Conservation (phyloP, 148 eudicot species). For the Dianthus caryophyllus region DNA sequence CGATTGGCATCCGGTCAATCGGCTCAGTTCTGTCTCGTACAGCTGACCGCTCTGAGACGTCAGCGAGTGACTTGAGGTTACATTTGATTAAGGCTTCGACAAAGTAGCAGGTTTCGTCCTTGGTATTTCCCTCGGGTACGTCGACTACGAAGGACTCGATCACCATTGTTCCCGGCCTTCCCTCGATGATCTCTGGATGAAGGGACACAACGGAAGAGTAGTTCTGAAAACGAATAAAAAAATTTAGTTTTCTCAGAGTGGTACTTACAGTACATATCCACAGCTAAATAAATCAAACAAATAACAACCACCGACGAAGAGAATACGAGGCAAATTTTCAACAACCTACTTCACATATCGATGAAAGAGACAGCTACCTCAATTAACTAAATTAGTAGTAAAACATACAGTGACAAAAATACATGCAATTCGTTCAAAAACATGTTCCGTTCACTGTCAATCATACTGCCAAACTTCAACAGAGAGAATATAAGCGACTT, state of each 20-base stretch:
- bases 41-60: constrained; percentile 55
- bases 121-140: constrained; percentile 68
- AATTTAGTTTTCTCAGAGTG: background rate
- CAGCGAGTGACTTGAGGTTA: constrained; percentile 64
- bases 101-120: constrained; percentile 63
- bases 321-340: background rate
- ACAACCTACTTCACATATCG: background rate
- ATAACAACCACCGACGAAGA: background rate
- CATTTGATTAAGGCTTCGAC: constrained; percentile 69
- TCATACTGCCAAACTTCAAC: no score
- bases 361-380: background rate
- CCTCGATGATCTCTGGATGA: constrained; percentile 59
- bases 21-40: constrained; percentile 49
- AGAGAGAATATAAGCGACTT: no score
- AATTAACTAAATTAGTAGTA: no score
- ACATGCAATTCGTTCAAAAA: no score
- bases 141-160: constrained; percentile 65
- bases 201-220: constrained; percentile 61
- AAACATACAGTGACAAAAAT: no score
- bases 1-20: constrained; percentile 33
- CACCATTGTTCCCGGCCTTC: constrained; percentile 65
- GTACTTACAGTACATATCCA: background rate
- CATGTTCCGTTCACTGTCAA: no score
- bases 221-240: constrained; percentile 34
- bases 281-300: background rate